Conservation (phyloP, 495 filamentous ascomycete species). For the Talaromyces proteolyticus region DNA sequence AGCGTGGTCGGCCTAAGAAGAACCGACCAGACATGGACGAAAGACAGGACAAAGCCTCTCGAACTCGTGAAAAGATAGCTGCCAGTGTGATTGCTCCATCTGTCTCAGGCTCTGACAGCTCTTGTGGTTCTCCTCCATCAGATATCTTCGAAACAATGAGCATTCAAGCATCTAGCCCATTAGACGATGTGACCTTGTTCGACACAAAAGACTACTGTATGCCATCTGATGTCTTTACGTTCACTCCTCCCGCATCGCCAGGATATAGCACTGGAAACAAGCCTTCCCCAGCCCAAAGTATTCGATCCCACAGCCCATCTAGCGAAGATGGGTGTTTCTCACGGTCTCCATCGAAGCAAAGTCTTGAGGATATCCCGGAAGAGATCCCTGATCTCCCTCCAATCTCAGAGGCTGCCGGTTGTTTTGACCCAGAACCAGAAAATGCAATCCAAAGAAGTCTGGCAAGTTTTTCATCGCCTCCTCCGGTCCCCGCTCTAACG, state of each 20-base stretch:
- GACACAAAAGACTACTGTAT: slow-evolving; percentile 34
- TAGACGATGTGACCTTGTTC: slow-evolving; percentile 31
- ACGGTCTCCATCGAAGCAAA: slow-evolving; percentile 20
- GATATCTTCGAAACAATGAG: slow-evolving; percentile 33
- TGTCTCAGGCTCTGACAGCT: slow-evolving; percentile 24
- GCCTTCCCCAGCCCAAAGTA: slow-evolving; percentile 38
- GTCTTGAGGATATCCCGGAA: slow-evolving; percentile 17
- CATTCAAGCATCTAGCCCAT: slow-evolving; percentile 40
- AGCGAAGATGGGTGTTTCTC: slow-evolving; percentile 37
- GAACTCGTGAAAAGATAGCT: slow-evolving; percentile 40
- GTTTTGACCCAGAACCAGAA: slow-evolving; percentile 31
- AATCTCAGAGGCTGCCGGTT: slow-evolving; percentile 21
- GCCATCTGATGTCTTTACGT: slow-evolving; percentile 35
- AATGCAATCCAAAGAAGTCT: slow-evolving; percentile 17
- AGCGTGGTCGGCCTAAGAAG: slow-evolving; percentile 64
- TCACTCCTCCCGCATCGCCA: slow-evolving; percentile 45
- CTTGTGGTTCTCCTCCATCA: slow-evolving; percentile 23
- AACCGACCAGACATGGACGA: slow-evolving; percentile 58
- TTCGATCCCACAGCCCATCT: slow-evolving; percentile 36
- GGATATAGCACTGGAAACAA: slow-evolving; percentile 35
- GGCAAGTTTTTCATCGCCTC: slow-evolving; percentile 31
- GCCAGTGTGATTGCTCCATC: slow-evolving; percentile 32
- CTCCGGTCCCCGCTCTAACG: slow-evolving; percentile 32
- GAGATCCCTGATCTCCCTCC: slow-evolving; percentile 16
- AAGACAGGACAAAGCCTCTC: slow-evolving; percentile 54